These are phyloP conservation scores for Tripterygium wilfordii DNA, from an alignment of 177 flowering plant species.

Conservation along the genomic window DNA sequence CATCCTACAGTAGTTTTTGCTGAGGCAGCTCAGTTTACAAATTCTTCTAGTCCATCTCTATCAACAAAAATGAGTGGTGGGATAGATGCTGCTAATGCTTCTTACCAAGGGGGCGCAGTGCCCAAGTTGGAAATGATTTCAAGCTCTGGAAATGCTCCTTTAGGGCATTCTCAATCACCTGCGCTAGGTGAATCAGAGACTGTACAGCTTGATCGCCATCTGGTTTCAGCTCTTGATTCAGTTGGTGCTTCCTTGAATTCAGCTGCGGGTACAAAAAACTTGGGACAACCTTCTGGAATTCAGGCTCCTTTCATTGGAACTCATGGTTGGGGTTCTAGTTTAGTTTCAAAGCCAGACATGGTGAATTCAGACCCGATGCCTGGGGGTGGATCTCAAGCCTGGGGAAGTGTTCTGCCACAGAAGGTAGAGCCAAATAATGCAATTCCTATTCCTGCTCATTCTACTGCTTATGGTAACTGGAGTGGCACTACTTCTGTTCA, in stretches of 20 bases:
- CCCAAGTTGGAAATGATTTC: conserved; percentile 7
- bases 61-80: conserved; percentile 3
- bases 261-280: conserved; percentile 14
- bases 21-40: conserved; percentile 7
- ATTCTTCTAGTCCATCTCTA: conserved; percentile 4
- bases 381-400: conserved; percentile 18
- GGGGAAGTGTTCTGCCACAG: conserved; percentile 23
- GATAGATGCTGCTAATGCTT: conserved; percentile 4
- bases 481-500: conserved; percentile 19
- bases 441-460: conserved; percentile 16
- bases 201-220: conserved; percentile 6
- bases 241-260: conserved; percentile 12
- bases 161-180: conserved; percentile 13
- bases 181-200: conserved; percentile 11
- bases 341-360: conserved; percentile 15
- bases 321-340: conserved; percentile 22
- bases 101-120: conserved; percentile 7
- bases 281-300: conserved; percentile 16
- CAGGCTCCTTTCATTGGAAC: conserved; percentile 19
- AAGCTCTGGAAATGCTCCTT: conserved; percentile 15
- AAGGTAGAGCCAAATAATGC: conserved; percentile 19
- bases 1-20: conserved; percentile 7
- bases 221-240: conserved; percentile 7
- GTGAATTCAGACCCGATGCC: conserved; percentile 4
- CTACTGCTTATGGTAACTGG: conserved; percentile 28